Conservation (phyloP, 2,329 filamentous ascomycete genomes). For the Ophiostoma ulmi region DNA sequence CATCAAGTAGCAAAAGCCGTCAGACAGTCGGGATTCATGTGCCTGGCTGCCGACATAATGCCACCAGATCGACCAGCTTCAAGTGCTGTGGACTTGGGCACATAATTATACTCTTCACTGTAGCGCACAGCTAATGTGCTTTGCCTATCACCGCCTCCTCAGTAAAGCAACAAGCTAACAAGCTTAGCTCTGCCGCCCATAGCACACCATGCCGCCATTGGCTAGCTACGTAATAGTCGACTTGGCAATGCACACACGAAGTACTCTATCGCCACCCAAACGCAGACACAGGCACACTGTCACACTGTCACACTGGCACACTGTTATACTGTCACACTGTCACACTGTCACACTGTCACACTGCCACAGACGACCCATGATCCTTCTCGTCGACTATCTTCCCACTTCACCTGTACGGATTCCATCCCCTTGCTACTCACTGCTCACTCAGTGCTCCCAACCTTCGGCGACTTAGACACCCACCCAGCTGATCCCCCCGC, state of each 20-base stretch:
- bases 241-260: background rate
- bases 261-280: background rate
- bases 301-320: background rate
- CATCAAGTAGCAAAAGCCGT: background rate
- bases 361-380: background rate
- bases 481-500: background rate
- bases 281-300: background rate
- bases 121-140: background rate
- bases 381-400: background rate
- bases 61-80: too few relatives aligned
- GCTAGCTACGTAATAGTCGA: background rate
- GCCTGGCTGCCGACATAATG: background rate
- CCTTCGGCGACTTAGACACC: background rate
- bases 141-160: background rate
- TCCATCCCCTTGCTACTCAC: background rate
- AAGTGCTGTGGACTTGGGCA: too few relatives aligned
- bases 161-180: background rate
- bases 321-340: background rate
- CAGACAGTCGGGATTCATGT: background rate
- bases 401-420: background rate
- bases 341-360: background rate
- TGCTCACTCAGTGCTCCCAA: background rate
- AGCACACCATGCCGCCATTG: constrained; percentile 2
- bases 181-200: background rate
- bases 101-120: too few relatives aligned